A percentile compares a stretch with the other conserved stretches of the same genome.
These are phyloP conservation scores for Didymella segeticola DNA, from an alignment of 2,329 filamentous ascomycete species.

Conservation along the genomic window DNA sequence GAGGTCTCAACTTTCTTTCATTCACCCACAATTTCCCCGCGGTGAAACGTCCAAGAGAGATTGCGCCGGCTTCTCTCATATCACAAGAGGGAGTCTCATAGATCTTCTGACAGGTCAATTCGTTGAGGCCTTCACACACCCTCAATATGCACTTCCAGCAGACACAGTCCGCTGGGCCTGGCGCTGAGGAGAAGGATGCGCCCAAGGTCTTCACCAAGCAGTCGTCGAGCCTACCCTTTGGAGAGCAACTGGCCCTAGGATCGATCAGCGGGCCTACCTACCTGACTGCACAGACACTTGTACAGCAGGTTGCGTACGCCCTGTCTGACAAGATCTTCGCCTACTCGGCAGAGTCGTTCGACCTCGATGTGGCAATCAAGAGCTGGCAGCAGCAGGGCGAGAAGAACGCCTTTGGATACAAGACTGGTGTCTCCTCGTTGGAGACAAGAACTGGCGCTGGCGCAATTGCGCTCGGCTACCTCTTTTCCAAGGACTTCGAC, in stretches of 20 bases:
- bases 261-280: slow-evolving; percentile 87
- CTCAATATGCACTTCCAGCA: slow-evolving; percentile 49
- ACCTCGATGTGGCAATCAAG: slow-evolving; percentile 83
- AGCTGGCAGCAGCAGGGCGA: slow-evolving; percentile 75
- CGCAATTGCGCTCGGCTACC: slow-evolving; percentile 90
- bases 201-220: slow-evolving; percentile 50
- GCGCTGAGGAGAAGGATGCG: slow-evolving; percentile 36
- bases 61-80: slow-evolving; percentile 18
- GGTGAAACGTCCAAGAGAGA: slow-evolving; percentile 24
- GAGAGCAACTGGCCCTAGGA: slow-evolving; percentile 58
- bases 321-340: slow-evolving; percentile 97
- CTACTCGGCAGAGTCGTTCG: slow-evolving; percentile 92
- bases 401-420: slow-evolving; percentile 81
- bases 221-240: slow-evolving; percentile 60
- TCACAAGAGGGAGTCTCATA: slow-evolving; percentile 16
- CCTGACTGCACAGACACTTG: slow-evolving; percentile 87
- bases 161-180: slow-evolving; percentile 47
- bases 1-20: slow-evolving; percentile 19
- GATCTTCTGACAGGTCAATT: slow-evolving; percentile 13
- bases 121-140: slow-evolving; percentile 19
- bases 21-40: slow-evolving; percentile 23
- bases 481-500: slow-evolving; percentile 97
- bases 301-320: slow-evolving; percentile 94
- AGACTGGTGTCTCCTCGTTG: slow-evolving; percentile 77
- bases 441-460: slow-evolving; percentile 91